Base-by-base conservation (phyloP, 345 rosid species). In the Aquilaria malaccensis region DNA sequence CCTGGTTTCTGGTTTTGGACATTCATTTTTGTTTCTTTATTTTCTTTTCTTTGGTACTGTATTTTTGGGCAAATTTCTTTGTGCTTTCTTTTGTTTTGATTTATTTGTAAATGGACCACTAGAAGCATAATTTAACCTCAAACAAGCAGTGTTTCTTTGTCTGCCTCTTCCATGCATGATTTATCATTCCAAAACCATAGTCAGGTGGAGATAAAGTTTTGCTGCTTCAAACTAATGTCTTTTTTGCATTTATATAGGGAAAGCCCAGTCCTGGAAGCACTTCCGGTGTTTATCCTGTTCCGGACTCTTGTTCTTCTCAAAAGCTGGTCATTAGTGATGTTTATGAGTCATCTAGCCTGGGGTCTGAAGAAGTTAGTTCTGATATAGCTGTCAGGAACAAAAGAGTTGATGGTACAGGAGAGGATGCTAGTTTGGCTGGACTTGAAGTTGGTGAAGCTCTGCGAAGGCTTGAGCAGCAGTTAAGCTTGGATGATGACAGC, bases 401-500 rank as follows among this genome's bases (percentile, higher is more conserved):
- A 54, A 73, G 75, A 29, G 66, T 65, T 47, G 70, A 68, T 9
- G 53, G 74, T 37, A 62, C 63, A 11, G 68, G 55, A 68, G 83
- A 77, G 37, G 50, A 67, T 58, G 49, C 58, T 64, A 63, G 53
- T 71, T 59, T 71, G 51, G 41, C 55, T 33, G 70, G 67, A 31
- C 60, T 60, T 58, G 74, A 78, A 32, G 74, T 73, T 58, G 64
- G 59, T 75, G 73, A 76, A 64, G 89, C 81, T 60, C 57, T 89
- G 67, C 76, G 79, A 74, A 82, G 66, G 71, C 74, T 90, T 67
- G 79, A 82, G 59, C 79, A 82, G 78, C 93, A 85, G 69, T 78
- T 90, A 61, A 90, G 97, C 77, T 72, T 87, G 60, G 77, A 82
- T 59, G 90, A 82, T 30, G 95, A 87, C 63, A 51, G 49, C 5